Evolutionary conservation across 495 filamentous ascomycete species (phyloP).

Genomic region (Aspergillus affinis): DNA sequence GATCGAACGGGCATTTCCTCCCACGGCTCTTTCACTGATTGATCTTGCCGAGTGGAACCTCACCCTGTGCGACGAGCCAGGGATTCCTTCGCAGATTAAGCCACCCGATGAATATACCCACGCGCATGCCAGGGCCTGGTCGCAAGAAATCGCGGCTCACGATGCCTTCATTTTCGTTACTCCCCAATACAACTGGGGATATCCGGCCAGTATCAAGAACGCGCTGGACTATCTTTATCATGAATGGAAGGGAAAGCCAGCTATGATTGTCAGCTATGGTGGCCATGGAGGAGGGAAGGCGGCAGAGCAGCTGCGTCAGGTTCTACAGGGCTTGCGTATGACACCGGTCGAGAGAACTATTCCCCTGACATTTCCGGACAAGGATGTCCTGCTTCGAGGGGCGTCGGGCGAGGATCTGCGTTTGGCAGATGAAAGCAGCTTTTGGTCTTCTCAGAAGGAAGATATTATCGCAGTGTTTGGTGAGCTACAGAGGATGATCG

Average conservation of each 20-base stretch:
- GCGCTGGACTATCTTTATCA: conserved; percentile 60
- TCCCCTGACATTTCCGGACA: conserved; percentile 20
- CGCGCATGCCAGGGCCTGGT: conserved; percentile 51
- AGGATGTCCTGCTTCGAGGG: conserved; percentile 5
- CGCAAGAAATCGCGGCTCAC: conserved; percentile 41
- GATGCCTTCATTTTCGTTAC: conserved; percentile 59
- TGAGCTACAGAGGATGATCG: neutral
- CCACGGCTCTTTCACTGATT: conserved; percentile 25
- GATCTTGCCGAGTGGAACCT: conserved; percentile 53
- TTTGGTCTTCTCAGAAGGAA: neutral
- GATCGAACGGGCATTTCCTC: neutral
- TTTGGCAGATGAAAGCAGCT: neutral
- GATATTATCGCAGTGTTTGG: neutral
- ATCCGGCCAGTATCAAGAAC: conserved; percentile 58
- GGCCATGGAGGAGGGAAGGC: conserved; percentile 48
- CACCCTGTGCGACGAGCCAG: conserved; percentile 56
- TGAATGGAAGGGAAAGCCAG: conserved; percentile 62
- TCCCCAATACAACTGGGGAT: conserved; percentile 55
- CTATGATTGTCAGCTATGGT: conserved; percentile 56
- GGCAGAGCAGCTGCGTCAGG: conserved; percentile 34
- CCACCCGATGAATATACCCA: conserved; percentile 43
- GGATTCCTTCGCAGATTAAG: conserved; percentile 49
- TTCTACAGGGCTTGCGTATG: conserved; percentile 28
- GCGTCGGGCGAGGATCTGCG: conserved; percentile 10
- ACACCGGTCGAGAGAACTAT: conserved; percentile 13